These are phyloP conservation scores for Areca catechu DNA, from an alignment of 176 grass and related monocot species.

Conservation along the genomic window DNA sequence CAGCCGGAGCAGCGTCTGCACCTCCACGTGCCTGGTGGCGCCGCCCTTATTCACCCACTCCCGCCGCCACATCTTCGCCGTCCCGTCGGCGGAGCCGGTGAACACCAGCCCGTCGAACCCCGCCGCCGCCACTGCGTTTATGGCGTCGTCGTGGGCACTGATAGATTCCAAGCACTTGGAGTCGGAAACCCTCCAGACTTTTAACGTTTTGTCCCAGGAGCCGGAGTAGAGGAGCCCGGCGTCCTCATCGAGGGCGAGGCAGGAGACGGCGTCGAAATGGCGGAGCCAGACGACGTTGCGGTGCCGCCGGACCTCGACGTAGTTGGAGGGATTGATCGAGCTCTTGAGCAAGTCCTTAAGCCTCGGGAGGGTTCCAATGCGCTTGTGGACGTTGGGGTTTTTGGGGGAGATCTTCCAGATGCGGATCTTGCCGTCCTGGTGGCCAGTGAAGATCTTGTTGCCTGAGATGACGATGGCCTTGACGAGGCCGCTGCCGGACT, in stretches of 20 bases:
- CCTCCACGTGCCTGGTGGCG: conserved; percentile 22
- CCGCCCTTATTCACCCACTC: not conserved
- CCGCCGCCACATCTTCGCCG: conserved; percentile 45
- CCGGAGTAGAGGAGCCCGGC: conserved; percentile 10
- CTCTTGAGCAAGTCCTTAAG: conserved; percentile 15
- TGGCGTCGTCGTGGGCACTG: conserved; percentile 17
- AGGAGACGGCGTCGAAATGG: conserved; percentile 15
- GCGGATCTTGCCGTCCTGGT: conserved; percentile 18
- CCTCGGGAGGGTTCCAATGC: conserved; percentile 4
- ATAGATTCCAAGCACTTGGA: conserved; percentile 15
- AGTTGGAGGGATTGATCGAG: conserved; percentile 12
- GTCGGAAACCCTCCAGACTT: conserved; percentile 16
- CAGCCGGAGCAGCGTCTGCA: conserved; percentile 18
- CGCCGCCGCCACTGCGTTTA: conserved; percentile 22
- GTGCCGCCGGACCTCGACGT: conserved; percentile 17
- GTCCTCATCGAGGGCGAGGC: conserved; percentile 15
- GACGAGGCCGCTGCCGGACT: conserved; percentile 21
- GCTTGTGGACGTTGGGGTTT: conserved; percentile 2
- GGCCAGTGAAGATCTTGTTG: conserved; percentile 8
- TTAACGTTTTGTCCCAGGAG: conserved; percentile 12
- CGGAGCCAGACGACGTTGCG: conserved; percentile 10
- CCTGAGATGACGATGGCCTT: conserved; percentile 11
- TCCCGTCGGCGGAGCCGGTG: conserved; percentile 46
- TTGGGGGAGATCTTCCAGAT: conserved; percentile 3
- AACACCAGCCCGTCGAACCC: conserved; percentile 32